These are phyloP conservation scores for Ramularia endophylla DNA, from an alignment of 2,329 filamentous ascomycete species.

Conservation along the genomic window DNA sequence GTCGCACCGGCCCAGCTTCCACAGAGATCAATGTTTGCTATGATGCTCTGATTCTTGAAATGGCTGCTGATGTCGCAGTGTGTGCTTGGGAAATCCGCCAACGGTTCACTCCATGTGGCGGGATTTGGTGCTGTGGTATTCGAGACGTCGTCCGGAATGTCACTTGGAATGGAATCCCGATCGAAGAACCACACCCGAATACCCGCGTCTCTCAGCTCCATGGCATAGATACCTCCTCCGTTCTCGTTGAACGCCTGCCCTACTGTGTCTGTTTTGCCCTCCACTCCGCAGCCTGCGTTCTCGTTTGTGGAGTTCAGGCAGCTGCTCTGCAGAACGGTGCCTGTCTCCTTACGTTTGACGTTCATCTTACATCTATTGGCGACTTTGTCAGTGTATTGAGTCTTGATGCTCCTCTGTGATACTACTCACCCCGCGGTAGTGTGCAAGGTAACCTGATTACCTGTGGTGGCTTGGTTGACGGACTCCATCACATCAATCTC, in stretches of 20 bases:
- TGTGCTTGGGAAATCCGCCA: slow-evolving; percentile 55
- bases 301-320: slow-evolving; percentile 23
- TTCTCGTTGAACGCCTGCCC: slow-evolving; percentile 27
- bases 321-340: slow-evolving; percentile 21
- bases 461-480: slow-evolving; percentile 25
- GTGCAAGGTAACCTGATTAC: slow-evolving; percentile 27
- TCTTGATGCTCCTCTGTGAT: too few relatives aligned
- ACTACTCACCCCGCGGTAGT: slow-evolving; percentile 16
- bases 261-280: slow-evolving; percentile 22
- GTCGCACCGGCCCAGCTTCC: slow-evolving; percentile 31
- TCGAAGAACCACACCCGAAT: slow-evolving; percentile 32
- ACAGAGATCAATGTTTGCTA: slow-evolving; percentile 35
- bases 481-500: slow-evolving; percentile 32
- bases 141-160: slow-evolving; percentile 34
- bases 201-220: slow-evolving; percentile 26
- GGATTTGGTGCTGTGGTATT: slow-evolving; percentile 48
- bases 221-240: slow-evolving; percentile 30
- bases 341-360: slow-evolving; percentile 27
- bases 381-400: too few relatives aligned
- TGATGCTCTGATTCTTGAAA: slow-evolving; percentile 32
- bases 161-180: slow-evolving; percentile 26
- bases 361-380: slow-evolving; percentile 26
- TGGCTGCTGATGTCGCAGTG: slow-evolving; percentile 32
- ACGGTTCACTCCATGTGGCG: slow-evolving; percentile 54
- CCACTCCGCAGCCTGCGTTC: slow-evolving; percentile 28